Evolutionary conservation across 2,329 filamentous ascomycete genomes (phyloP).

Genomic region (Trichophyton mentagrophytes): DNA sequence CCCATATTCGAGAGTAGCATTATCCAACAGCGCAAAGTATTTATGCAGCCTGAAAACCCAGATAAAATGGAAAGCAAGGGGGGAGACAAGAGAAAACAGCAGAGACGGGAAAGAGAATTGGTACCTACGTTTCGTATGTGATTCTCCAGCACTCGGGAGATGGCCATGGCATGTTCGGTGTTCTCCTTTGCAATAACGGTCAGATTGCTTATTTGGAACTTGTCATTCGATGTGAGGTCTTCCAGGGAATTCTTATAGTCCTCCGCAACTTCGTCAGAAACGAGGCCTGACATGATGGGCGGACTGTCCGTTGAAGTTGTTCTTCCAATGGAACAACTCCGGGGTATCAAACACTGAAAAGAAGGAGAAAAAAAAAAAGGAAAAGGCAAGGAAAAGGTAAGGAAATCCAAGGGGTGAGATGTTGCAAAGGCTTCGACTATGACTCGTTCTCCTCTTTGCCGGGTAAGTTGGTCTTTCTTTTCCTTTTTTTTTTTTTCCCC

Average conservation of each 20-base stretch:
- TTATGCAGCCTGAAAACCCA: not conserved
- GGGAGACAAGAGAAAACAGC: slow-evolving; percentile 9
- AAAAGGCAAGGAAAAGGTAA: not conserved
- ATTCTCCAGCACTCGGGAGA: slow-evolving; percentile 77
- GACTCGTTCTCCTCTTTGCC: slow-evolving; percentile 6
- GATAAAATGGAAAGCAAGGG: slow-evolving; percentile 15
- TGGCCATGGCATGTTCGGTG: slow-evolving; percentile 86
- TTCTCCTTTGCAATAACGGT: slow-evolving; percentile 97
- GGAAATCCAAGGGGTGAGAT: slow-evolving; percentile 16
- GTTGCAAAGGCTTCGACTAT: not conserved
- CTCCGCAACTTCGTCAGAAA: slow-evolving; percentile 76
- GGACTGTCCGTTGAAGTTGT: slow-evolving; percentile 7
- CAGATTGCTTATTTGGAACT: slow-evolving; percentile 92
- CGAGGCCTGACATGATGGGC: slow-evolving; percentile 45
- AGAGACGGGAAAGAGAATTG: slow-evolving; percentile 9
- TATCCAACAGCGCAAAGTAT: slow-evolving; percentile 5
- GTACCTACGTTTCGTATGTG: slow-evolving; percentile 86
- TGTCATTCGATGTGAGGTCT: slow-evolving; percentile 79
- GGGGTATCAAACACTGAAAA: slow-evolving; percentile 21
- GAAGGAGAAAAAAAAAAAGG: slow-evolving; percentile 10
- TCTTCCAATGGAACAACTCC: not conserved
- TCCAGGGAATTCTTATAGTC: slow-evolving; percentile 90
- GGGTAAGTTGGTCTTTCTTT: slow-evolving; percentile 11
- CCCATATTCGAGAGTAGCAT: not conserved
- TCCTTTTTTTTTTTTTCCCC: slow-evolving; percentile 10